phyloP scores from a whole-genome alignment of 225 moss, liverwort and hornwort genomes.

The Lunularia cruciata region DNA sequence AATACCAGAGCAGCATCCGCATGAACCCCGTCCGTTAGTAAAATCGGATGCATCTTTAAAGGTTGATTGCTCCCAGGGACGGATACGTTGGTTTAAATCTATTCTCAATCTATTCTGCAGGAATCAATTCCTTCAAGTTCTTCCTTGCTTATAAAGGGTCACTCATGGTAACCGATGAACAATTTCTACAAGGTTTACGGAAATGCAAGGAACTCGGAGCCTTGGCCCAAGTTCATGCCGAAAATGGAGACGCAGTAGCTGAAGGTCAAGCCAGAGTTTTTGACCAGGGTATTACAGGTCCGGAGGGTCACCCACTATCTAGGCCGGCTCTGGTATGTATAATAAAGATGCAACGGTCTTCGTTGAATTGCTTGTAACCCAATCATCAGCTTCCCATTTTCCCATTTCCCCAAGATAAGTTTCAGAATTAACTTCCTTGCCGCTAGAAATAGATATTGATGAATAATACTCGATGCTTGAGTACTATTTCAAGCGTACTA shows the following conservation, averaged over 20 bases:
- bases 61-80: too few relatives aligned
- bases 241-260: constrained; percentile 94
- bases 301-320: constrained; percentile 95
- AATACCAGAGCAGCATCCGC: too few relatives aligned
- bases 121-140: constrained; percentile 97
- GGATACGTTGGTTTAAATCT: constrained; percentile 5
- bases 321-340: constrained; percentile 79
- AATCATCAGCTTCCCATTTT: neutral
- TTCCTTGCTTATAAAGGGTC: constrained; percentile 95
- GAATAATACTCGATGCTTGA: neutral
- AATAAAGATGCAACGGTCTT: neutral
- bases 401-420: neutral
- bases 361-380: neutral
- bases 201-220: constrained; percentile 96
- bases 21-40: too few relatives aligned
- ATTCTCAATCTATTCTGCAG: constrained; percentile 36
- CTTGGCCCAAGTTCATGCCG: constrained; percentile 92
- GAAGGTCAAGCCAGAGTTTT: constrained; percentile 85
- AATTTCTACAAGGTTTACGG: constrained; percentile 83
- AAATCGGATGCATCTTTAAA: too few relatives aligned
- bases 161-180: constrained; percentile 86
- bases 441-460: neutral
- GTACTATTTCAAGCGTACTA: neutral
- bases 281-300: constrained; percentile 82
- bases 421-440: neutral